These are phyloP conservation scores for Phytophthora citricola DNA, from an alignment of 352 stramenopile genomes.

Conservation along the genomic window DNA sequence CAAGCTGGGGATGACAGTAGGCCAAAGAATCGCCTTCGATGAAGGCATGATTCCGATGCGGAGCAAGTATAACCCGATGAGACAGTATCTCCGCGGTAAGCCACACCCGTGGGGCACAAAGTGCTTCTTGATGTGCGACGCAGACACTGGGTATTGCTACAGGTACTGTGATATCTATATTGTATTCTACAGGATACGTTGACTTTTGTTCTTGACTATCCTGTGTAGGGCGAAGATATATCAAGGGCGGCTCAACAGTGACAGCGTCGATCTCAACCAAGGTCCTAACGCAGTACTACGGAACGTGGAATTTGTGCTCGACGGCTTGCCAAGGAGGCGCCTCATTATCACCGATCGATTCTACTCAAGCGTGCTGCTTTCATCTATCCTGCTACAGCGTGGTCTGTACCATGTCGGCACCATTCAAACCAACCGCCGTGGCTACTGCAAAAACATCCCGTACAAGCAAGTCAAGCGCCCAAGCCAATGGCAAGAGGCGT, in stretches of 20 bases:
- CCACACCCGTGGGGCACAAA: slow-evolving; percentile 7
- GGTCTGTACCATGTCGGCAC: slow-evolving; percentile 2
- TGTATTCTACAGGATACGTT: slow-evolving; percentile 4
- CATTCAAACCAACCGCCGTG: background rate
- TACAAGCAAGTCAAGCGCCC: slow-evolving; percentile 10
- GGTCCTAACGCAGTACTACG: slow-evolving; percentile 4
- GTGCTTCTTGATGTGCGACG: slow-evolving; percentile 6
- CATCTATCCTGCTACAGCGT: background rate
- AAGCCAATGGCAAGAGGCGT: background rate
- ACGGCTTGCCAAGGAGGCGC: background rate
- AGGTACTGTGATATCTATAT: slow-evolving; percentile 3
- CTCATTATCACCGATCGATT: slow-evolving; percentile 5
- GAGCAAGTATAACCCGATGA: slow-evolving; percentile 11
- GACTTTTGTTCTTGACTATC: background rate
- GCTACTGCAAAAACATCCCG: slow-evolving; percentile 1
- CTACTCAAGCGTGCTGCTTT: slow-evolving; percentile 7
- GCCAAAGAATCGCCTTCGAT: slow-evolving; percentile 3
- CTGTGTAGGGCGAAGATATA: slow-evolving; percentile 13
- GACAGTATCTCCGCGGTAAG: background rate
- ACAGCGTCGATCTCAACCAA: background rate
- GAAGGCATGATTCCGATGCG: slow-evolving; percentile 13
- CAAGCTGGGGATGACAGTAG: slow-evolving; percentile 3
- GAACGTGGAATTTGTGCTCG: slow-evolving; percentile 5
- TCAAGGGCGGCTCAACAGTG: background rate
- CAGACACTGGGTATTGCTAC: slow-evolving; percentile 13